Percentiles rank a stretch among this genome's conserved stretches.
Evolutionary conservation across 805 yeast species (phyloP).

Genomic region (Jamesozyma spencerorum): DNA sequence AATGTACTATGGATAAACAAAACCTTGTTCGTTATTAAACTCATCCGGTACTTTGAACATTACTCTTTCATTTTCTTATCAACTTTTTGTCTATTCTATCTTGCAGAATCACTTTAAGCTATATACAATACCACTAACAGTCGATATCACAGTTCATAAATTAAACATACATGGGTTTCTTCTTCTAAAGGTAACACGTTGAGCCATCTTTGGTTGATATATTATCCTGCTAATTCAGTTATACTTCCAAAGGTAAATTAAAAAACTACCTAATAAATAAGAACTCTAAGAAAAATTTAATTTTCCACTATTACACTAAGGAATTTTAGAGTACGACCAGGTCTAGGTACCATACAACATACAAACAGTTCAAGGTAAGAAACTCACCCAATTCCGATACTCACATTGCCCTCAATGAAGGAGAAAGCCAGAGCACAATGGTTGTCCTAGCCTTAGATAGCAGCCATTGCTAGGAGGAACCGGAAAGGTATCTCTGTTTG

Average conservation of each 20-base stretch:
- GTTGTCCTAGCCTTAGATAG: too few relatives aligned
- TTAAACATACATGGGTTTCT: slow-evolving; percentile 90
- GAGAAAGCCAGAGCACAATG: too few relatives aligned
- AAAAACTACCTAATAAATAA: neutral
- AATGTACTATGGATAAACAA: too few relatives aligned
- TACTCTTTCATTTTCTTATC: too few relatives aligned
- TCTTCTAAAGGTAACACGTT: slow-evolving; percentile 98
- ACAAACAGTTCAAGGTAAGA: too few relatives aligned
- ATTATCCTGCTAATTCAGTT: slow-evolving; percentile 3
- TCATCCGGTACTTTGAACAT: too few relatives aligned
- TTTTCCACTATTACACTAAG: neutral
- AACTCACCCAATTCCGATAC: too few relatives aligned
- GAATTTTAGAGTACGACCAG: slow-evolving; percentile 1
- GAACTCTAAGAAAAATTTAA: neutral
- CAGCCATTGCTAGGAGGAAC: too few relatives aligned
- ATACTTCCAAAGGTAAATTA: neutral
- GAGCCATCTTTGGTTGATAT: slow-evolving; percentile 67
- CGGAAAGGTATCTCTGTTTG: neutral
- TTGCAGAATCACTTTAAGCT: neutral
- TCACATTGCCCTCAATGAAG: too few relatives aligned
- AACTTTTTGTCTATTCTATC: too few relatives aligned
- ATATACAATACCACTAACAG: neutral
- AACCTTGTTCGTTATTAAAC: too few relatives aligned
- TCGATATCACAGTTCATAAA: neutral
- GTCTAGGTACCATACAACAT: neutral